A percentile compares a stretch with the other conserved stretches of the same genome.
phyloP scores from a whole-genome alignment of 805 yeast species.

The Candida chilensis region DNA sequence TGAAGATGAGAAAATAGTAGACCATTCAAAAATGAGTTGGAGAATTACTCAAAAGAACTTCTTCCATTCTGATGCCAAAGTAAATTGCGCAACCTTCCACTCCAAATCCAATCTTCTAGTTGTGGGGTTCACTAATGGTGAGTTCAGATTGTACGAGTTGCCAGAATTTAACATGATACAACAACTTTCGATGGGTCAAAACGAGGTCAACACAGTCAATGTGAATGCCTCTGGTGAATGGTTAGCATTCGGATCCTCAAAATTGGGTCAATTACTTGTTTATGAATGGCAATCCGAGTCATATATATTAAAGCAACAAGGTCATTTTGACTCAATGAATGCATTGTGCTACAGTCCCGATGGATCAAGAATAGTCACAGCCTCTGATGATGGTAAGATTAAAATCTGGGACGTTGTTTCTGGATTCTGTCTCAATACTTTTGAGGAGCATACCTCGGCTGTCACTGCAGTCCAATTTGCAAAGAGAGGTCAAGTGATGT shows the following conservation, averaged over 20 bases:
- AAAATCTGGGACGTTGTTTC: slow-evolving; percentile 93
- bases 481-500: slow-evolving; percentile 81
- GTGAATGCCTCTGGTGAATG: slow-evolving; percentile 88
- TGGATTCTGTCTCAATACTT: slow-evolving; percentile 89
- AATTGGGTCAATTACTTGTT: slow-evolving; percentile 86
- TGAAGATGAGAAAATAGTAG: slow-evolving; percentile 26
- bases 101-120: slow-evolving; percentile 61
- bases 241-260: slow-evolving; percentile 91
- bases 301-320: slow-evolving; percentile 90
- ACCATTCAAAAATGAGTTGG: slow-evolving; percentile 53
- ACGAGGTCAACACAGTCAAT: slow-evolving; percentile 73
- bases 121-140: slow-evolving; percentile 86
- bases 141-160: slow-evolving; percentile 82
- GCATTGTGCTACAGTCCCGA: slow-evolving; percentile 87
- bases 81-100: slow-evolving; percentile 81
- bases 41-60: slow-evolving; percentile 71
- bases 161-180: slow-evolving; percentile 77
- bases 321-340: slow-evolving; percentile 89
- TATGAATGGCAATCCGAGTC: slow-evolving; percentile 99
- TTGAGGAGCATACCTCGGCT: slow-evolving; percentile 82
- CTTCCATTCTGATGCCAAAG: slow-evolving; percentile 62
- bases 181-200: slow-evolving; percentile 85
- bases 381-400: slow-evolving; percentile 93
- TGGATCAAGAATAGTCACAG: slow-evolving; percentile 87
- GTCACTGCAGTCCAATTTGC: slow-evolving; percentile 87